A percentile compares a stretch with the other conserved stretches of the same genome.
Evolutionary conservation across 164 flowering plant genomes (phyloP).

Genomic region (grape (Vitis vinifera)): ASM3070453v1 NC_081815.1:380001-380500

Average conservation of each 20-base stretch:
- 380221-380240: neutral
- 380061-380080: slow-evolving; percentile 1
- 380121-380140: neutral
- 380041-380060: slow-evolving; percentile 33
- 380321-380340: neutral
- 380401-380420: neutral
- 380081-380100: neutral
- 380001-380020: slow-evolving; percentile 87
- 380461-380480: neutral
- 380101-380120: neutral
- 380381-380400: neutral
- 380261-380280: neutral
- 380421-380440: neutral
- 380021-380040: slow-evolving; percentile 83
- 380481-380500: slow-evolving; percentile 13
- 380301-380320: neutral
- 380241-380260: neutral
- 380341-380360: slow-evolving; percentile 12
- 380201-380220: neutral
- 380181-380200: neutral
- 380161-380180: slow-evolving; percentile 1
- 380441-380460: slow-evolving; percentile 1
- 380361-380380: slow-evolving; percentile 6
- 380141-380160: neutral
- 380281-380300: neutral